A percentile compares a stretch with the other conserved stretches of the same genome.
Conservation (phyloP, 352 stramenopile genomes). For the Albugo laibachii region DNA sequence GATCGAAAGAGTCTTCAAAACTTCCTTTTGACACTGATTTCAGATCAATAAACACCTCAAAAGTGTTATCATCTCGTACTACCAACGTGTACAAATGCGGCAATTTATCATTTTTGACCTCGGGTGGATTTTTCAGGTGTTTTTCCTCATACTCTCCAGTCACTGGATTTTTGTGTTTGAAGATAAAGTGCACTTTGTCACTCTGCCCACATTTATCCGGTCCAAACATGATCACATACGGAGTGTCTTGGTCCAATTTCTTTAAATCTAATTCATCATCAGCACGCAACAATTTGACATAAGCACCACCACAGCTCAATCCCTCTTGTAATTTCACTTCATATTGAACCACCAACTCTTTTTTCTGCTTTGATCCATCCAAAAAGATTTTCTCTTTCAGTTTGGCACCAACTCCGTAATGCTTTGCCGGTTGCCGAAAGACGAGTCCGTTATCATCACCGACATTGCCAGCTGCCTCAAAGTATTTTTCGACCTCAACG, state of each 20-base stretch:
- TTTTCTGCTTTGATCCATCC: slow-evolving; percentile 37
- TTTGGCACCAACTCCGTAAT: slow-evolving; percentile 65
- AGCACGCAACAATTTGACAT: slow-evolving; percentile 84
- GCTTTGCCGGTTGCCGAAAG: slow-evolving; percentile 40
- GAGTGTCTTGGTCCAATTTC: slow-evolving; percentile 66
- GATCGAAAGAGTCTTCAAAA: slow-evolving; percentile 67
- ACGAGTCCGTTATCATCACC: slow-evolving; percentile 42
- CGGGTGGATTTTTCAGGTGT: slow-evolving; percentile 65
- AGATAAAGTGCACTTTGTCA: slow-evolving; percentile 92
- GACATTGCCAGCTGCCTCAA: slow-evolving; percentile 24
- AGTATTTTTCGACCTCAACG: slow-evolving; percentile 43
- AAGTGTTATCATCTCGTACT: slow-evolving; percentile 79
- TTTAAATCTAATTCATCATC: slow-evolving; percentile 23
- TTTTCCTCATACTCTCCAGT: slow-evolving; percentile 88
- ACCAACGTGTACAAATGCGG: slow-evolving; percentile 87
- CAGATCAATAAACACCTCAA: slow-evolving; percentile 84
- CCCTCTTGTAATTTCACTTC: slow-evolving; percentile 86
- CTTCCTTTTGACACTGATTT: slow-evolving; percentile 64
- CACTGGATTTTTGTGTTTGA: slow-evolving; percentile 86
- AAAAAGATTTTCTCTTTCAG: slow-evolving; percentile 38
- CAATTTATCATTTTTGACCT: slow-evolving; percentile 62
- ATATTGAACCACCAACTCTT: slow-evolving; percentile 88
- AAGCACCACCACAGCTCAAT: slow-evolving; percentile 82
- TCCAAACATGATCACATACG: slow-evolving; percentile 92
- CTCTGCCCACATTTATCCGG: slow-evolving; percentile 86